Percentiles rank a stretch among this genome's conserved stretches.
phyloP scores from a whole-genome alignment of 2,329 filamentous ascomycete genomes.

The Pseudocercospora ulei region DNA sequence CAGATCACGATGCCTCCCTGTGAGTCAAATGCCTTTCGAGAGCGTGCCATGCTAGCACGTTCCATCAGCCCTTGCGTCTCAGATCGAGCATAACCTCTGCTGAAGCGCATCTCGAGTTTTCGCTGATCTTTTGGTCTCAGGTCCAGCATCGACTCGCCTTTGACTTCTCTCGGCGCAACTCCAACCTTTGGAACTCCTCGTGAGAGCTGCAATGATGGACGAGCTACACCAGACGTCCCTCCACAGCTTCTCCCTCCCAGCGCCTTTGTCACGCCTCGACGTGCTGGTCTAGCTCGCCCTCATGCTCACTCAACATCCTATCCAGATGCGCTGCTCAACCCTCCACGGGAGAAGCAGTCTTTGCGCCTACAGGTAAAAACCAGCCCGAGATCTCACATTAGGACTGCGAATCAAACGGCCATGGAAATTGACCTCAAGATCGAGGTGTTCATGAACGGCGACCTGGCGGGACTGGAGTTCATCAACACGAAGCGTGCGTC shows the following conservation, averaged over 20 bases:
- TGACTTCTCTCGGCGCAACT: constrained; percentile 14
- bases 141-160: constrained; percentile 8
- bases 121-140: no score
- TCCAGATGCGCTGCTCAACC: constrained; percentile 11
- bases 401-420: neutral
- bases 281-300: no score
- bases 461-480: constrained; percentile 31
- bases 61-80: no score
- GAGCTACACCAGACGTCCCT: no score
- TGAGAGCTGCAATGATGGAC: no score
- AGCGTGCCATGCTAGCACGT: neutral
- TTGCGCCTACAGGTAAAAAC: constrained; percentile 15
- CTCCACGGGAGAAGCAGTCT: constrained; percentile 10
- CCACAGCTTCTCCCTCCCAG: no score
- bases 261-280: no score
- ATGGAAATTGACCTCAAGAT: constrained; percentile 36
- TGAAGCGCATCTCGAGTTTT: no score
- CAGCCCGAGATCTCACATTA: constrained; percentile 5
- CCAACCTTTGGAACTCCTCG: constrained; percentile 6
- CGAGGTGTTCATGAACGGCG: constrained; percentile 44
- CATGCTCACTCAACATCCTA: no score
- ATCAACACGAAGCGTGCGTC: constrained; percentile 18
- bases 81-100: no score
- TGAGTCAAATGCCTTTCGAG: neutral
- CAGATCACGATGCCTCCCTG: neutral